phyloP scores from a whole-genome alignment of 306 rosid species.

The Cucumis melo region DNA sequence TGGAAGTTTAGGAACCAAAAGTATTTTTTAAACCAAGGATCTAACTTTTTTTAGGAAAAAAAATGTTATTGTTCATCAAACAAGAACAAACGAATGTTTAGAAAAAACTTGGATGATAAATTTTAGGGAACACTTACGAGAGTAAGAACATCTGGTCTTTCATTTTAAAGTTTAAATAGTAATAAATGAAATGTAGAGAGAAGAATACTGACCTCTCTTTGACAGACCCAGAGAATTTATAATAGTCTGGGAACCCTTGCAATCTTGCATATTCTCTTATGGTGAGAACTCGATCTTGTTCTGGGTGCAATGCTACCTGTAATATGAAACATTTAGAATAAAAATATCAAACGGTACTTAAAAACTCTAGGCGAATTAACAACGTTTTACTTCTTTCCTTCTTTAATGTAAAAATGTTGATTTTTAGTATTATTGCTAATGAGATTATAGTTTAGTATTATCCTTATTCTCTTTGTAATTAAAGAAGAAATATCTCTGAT shows the following conservation, averaged over 20 bases:
- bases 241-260: conserved; percentile 89
- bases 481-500: background rate
- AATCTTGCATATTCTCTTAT: conserved; percentile 83
- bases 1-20: no score
- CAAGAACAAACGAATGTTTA: background rate
- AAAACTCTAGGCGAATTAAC: background rate
- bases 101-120: background rate
- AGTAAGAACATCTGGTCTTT: background rate
- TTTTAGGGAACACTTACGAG: background rate
- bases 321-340: conserved; percentile 2
- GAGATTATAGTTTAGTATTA: background rate
- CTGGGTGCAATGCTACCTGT: conserved; percentile 62
- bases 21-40: no score
- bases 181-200: background rate
- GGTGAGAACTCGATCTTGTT: conserved; percentile 63
- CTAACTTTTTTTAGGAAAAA: background rate
- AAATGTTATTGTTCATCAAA: background rate
- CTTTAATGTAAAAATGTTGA: background rate
- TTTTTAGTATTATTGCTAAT: background rate
- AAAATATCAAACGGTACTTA: background rate
- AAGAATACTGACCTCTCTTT: conserved; percentile 42
- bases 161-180: background rate
- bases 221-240: conserved; percentile 50
- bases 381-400: background rate
- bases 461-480: background rate